Percentiles rank a stretch among this genome's conserved stretches.
Evolutionary conservation across 1,284 basidiomycete species (phyloP).

Genomic region (Ceratobasidium papillatum): DNA sequence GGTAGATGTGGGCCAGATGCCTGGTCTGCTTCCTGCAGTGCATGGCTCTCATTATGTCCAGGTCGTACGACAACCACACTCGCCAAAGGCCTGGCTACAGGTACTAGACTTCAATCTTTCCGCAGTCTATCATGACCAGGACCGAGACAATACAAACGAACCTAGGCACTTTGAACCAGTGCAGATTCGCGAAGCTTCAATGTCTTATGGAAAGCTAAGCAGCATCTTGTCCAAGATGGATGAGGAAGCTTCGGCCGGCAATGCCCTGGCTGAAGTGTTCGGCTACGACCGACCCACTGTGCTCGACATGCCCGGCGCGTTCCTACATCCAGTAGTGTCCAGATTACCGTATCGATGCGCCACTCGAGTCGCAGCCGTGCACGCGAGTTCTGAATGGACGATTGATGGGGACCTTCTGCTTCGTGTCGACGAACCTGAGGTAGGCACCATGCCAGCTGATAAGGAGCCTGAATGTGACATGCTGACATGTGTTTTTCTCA

Average conservation of each 20-base stretch:
- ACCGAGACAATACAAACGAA: not conserved
- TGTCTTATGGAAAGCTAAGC: constrained; percentile 9
- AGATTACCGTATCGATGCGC: constrained; percentile 32
- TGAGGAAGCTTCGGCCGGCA: not conserved
- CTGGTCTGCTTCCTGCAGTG: constrained; percentile 19
- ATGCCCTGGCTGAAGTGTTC: not conserved
- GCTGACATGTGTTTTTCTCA: constrained; percentile 33
- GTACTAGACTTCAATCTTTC: constrained; percentile 24
- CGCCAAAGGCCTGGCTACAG: constrained; percentile 13
- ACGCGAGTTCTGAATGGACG: constrained; percentile 23
- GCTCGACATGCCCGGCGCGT: constrained; percentile 33
- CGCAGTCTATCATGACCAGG: not conserved
- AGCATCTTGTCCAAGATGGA: not conserved
- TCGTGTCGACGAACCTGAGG: constrained; percentile 22
- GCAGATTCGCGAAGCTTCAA: constrained; percentile 6
- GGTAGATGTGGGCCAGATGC: constrained; percentile 23
- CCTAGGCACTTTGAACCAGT: not conserved
- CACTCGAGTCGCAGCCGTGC: not conserved
- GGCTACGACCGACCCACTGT: constrained; percentile 28
- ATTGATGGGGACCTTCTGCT: constrained; percentile 31
- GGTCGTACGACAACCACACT: constrained; percentile 8
- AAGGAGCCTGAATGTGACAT: not conserved
- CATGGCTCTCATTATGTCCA: constrained; percentile 26
- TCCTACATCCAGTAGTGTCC: constrained; percentile 20
- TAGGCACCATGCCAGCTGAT: not conserved